Conservation (phyloP, 345 rosid species). For the Viola odorata region DNA sequence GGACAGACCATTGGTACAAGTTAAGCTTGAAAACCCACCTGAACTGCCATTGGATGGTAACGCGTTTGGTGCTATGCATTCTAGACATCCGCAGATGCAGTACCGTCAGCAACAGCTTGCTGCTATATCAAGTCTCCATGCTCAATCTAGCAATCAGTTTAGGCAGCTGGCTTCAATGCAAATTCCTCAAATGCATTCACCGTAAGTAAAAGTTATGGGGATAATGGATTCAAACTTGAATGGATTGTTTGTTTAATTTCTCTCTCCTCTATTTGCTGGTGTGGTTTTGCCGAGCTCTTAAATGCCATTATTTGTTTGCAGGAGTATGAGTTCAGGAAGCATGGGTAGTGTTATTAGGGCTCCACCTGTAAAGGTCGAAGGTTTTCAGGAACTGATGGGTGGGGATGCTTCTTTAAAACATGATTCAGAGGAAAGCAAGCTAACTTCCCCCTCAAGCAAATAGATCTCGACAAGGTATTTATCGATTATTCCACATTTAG, state of each 20-base stretch:
- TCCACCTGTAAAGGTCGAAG: constrained; percentile 88
- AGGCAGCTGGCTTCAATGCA: constrained; percentile 64
- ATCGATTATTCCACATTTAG: neutral
- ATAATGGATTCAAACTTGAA: constrained; percentile 1
- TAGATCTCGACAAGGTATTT: constrained; percentile 14
- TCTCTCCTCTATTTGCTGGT: no score
- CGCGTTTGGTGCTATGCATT: constrained; percentile 49
- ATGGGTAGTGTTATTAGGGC: constrained; percentile 44
- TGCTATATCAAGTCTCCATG: constrained; percentile 55
- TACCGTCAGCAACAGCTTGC: constrained; percentile 64
- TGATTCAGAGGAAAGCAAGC: constrained; percentile 67
- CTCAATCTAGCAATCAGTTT: constrained; percentile 62
- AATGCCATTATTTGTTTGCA: constrained; percentile 26
- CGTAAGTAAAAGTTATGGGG: constrained; percentile 44
- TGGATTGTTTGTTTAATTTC: neutral
- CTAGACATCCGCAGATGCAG: constrained; percentile 57
- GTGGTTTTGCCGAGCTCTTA: neutral
- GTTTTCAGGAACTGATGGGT: constrained; percentile 89
- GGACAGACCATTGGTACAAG: constrained; percentile 70
- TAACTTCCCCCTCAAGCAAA: constrained; percentile 62
- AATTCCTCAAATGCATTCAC: constrained; percentile 65
- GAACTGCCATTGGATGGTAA: constrained; percentile 60
- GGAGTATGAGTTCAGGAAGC: constrained; percentile 28
- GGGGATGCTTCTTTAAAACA: constrained; percentile 64
- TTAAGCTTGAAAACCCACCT: constrained; percentile 65